A percentile compares a stretch with the other conserved stretches of the same genome.
Evolutionary conservation across 345 rosid genomes (phyloP).

Genomic region (Microthlaspi erraticum): DNA sequence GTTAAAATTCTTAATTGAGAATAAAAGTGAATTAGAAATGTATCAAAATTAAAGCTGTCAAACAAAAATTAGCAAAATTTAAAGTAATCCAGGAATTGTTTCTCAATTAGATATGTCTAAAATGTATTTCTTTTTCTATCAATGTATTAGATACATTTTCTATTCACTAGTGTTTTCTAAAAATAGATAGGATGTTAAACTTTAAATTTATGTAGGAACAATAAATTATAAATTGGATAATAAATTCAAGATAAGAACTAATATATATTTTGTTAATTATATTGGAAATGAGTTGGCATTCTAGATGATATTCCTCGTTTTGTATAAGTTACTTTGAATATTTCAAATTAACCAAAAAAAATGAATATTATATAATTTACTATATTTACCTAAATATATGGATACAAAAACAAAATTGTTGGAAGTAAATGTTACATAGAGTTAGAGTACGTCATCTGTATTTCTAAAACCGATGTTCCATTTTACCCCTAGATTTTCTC

Average conservation of each 20-base stretch:
- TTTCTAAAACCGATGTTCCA: not conserved
- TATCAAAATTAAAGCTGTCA: not conserved
- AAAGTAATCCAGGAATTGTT: not conserved
- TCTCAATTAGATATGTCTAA: not conserved
- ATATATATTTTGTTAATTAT: too few relatives aligned
- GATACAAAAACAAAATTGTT: too few relatives aligned
- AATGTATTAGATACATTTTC: not conserved
- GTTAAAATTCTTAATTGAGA: not conserved
- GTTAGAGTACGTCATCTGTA: too few relatives aligned
- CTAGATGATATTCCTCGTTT: too few relatives aligned
- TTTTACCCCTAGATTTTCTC: constrained; percentile 24
- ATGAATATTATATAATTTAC: not conserved
- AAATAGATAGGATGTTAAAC: not conserved
- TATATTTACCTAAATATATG: not conserved
- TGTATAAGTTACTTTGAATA: not conserved
- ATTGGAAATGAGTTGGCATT: too few relatives aligned
- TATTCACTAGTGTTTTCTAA: not conserved
- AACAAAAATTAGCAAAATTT: too few relatives aligned
- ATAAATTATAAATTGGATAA: too few relatives aligned
- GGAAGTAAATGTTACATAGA: too few relatives aligned
- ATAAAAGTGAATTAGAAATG: too few relatives aligned
- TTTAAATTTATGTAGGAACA: not conserved
- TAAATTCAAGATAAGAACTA: not conserved
- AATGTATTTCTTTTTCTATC: not conserved
- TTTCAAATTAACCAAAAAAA: not conserved